These are phyloP conservation scores for Podospora fimiseda DNA, from an alignment of 495 filamentous ascomycete genomes.

Conservation along the genomic window DNA sequence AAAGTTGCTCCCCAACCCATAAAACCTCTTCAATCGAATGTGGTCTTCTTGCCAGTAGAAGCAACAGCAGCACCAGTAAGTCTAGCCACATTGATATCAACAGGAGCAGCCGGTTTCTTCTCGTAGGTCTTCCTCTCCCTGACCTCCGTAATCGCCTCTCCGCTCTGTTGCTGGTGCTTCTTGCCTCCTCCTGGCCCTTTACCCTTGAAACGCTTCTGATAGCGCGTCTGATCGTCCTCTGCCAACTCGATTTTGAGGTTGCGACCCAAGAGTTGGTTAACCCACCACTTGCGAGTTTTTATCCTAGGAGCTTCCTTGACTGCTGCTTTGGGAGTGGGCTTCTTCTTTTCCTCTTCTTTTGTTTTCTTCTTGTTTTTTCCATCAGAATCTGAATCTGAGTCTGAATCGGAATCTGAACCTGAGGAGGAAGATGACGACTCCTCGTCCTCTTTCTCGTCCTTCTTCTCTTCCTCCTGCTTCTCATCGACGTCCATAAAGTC, in stretches of 20 bases:
- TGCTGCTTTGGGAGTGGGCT: slow-evolving; percentile 7
- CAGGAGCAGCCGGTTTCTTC: neutral
- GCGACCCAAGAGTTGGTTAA: slow-evolving; percentile 73
- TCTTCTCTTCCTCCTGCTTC: slow-evolving; percentile 28
- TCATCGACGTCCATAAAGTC: slow-evolving; percentile 53
- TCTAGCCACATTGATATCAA: slow-evolving; percentile 40
- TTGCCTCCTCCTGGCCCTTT: slow-evolving; percentile 44
- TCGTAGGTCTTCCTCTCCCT: slow-evolving; percentile 26
- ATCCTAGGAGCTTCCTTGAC: slow-evolving; percentile 38
- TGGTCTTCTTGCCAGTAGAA: slow-evolving; percentile 74
- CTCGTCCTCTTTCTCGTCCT: slow-evolving; percentile 39
- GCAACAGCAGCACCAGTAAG: slow-evolving; percentile 72
- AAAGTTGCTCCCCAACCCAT: too few species aligned
- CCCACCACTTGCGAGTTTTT: slow-evolving; percentile 66
- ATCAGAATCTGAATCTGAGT: slow-evolving; percentile 4
- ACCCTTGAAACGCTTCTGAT: slow-evolving; percentile 81
- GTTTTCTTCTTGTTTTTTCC: slow-evolving; percentile 7
- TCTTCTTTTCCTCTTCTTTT: slow-evolving; percentile 9
- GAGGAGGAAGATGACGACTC: neutral
- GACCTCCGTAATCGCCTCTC: slow-evolving; percentile 16
- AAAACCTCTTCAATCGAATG: slow-evolving; percentile 60
- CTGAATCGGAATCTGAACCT: slow-evolving; percentile 4
- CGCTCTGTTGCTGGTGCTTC: slow-evolving; percentile 3
- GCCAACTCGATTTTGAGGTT: slow-evolving; percentile 85
- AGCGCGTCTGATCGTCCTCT: slow-evolving; percentile 77